These are phyloP conservation scores for Laburnicola sp. DNA, from an alignment of 2,329 filamentous ascomycete species.

Conservation along the genomic window DNA sequence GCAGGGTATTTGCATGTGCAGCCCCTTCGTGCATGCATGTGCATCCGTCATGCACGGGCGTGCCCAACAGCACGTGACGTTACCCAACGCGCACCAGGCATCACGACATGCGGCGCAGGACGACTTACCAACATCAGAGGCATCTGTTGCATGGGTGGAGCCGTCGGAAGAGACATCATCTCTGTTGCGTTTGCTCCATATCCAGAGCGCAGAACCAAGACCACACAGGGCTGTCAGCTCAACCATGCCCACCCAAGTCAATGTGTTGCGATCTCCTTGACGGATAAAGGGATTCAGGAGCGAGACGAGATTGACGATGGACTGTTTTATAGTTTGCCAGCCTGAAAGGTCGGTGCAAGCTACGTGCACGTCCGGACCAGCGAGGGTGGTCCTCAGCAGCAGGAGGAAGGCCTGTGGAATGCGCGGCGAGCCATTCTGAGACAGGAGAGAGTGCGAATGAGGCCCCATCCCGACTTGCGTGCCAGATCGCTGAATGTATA, in stretches of 20 bases:
- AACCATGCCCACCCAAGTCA: constrained; percentile 44
- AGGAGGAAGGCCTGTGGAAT: constrained; percentile 44
- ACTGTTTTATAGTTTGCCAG: constrained; percentile 34
- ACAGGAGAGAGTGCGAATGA: constrained; percentile 38
- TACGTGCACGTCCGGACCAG: constrained; percentile 28
- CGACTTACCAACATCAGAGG: constrained; percentile 29
- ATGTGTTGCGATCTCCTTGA: constrained; percentile 19
- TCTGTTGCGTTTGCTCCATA: constrained; percentile 30
- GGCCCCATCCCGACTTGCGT: constrained; percentile 40
- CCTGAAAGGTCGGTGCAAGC: constrained; percentile 29
- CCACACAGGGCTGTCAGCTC: constrained; percentile 43
- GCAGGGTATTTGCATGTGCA: neutral
- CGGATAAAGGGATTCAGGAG: constrained; percentile 30
- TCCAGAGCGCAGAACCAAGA: constrained; percentile 41
- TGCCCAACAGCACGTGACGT: constrained; percentile 2
- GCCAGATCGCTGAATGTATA: constrained; percentile 41
- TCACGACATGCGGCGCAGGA: constrained; percentile 17
- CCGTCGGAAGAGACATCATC: constrained; percentile 21
- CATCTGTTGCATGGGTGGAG: constrained; percentile 25
- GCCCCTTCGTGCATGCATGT: neutral
- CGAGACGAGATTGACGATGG: constrained; percentile 23
- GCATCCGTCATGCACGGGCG: neutral
- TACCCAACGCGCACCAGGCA: neutral
- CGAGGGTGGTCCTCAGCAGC: constrained; percentile 34
- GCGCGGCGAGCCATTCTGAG: constrained; percentile 39